Percentiles rank a stretch among this genome's conserved stretches.
phyloP scores from a whole-genome alignment of 2,329 filamentous ascomycete genomes.

The Colletotrichum simmondsii region DNA sequence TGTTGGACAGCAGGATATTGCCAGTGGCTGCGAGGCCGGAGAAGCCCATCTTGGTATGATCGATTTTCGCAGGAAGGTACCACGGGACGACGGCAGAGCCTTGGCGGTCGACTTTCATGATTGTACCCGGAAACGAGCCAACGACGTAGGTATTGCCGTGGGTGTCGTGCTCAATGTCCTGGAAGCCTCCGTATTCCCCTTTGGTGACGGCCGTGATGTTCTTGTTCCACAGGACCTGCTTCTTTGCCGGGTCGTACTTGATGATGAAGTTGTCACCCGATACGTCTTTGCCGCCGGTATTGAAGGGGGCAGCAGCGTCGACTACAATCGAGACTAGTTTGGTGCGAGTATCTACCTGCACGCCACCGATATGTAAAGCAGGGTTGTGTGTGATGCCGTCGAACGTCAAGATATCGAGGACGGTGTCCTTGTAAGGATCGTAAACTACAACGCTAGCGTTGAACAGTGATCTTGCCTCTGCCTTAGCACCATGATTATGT shows the following conservation, averaged over 20 bases:
- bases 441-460: slow-evolving; percentile 38
- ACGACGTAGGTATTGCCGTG: slow-evolving; percentile 36
- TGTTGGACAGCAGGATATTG: slow-evolving; percentile 30
- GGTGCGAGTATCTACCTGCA: slow-evolving; percentile 30
- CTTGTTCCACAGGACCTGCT: slow-evolving; percentile 34
- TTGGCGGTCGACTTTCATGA: slow-evolving; percentile 33
- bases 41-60: slow-evolving; percentile 33
- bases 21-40: slow-evolving; percentile 32
- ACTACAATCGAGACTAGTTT: slow-evolving; percentile 35
- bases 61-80: slow-evolving; percentile 33
- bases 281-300: slow-evolving; percentile 32
- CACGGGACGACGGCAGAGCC: slow-evolving; percentile 30
- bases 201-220: slow-evolving; percentile 35
- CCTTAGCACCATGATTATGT: background rate
- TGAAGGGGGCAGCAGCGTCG: slow-evolving; percentile 35
- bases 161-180: slow-evolving; percentile 35
- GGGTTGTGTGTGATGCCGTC: slow-evolving; percentile 33
- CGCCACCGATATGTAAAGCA: slow-evolving; percentile 34
- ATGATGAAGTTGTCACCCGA: slow-evolving; percentile 37
- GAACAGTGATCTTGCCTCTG: slow-evolving; percentile 29
- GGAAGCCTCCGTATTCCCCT: slow-evolving; percentile 36
- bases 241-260: slow-evolving; percentile 35
- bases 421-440: slow-evolving; percentile 34
- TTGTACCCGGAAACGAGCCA: slow-evolving; percentile 36
- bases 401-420: slow-evolving; percentile 34